Conservation (phyloP, 805 yeast species). For the Saturnispora serradocipensis region DNA sequence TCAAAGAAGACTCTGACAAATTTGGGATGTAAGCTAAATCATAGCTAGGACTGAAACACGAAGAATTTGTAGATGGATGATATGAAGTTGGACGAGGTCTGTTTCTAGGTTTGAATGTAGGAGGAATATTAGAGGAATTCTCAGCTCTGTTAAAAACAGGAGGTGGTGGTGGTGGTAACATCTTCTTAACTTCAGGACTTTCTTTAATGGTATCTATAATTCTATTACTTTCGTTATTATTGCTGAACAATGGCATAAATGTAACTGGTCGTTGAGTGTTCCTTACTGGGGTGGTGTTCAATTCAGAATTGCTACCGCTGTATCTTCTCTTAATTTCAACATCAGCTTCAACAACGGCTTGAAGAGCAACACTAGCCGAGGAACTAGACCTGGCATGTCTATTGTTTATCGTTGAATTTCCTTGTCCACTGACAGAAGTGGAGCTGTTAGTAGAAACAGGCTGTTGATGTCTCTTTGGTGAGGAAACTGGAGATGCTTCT, state of each 20-base stretch:
- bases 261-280: conserved; percentile 27
- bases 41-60: conserved; percentile 19
- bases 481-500: conserved; percentile 20
- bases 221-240: conserved; percentile 16
- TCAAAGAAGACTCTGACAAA: conserved; percentile 18
- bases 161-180: conserved; percentile 21
- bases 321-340: conserved; percentile 27
- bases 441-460: not conserved
- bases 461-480: conserved; percentile 17
- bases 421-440: not conserved
- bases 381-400: conserved; percentile 27
- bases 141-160: conserved; percentile 17
- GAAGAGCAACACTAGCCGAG: conserved; percentile 59
- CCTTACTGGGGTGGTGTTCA: conserved; percentile 12
- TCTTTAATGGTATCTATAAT: conserved; percentile 38
- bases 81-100: conserved; percentile 80
- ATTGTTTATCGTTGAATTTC: not conserved
- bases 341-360: conserved; percentile 66
- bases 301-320: conserved; percentile 20
- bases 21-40: conserved; percentile 26
- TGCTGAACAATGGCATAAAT: conserved; percentile 14
- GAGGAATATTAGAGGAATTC: conserved; percentile 29
- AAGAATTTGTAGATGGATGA: conserved; percentile 45
- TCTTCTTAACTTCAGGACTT: conserved; percentile 27
- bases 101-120: conserved; percentile 28